Base-by-base conservation (phyloP, 2,329 filamentous ascomycete genomes). In the Chaetomiaceae sp. region DNA sequence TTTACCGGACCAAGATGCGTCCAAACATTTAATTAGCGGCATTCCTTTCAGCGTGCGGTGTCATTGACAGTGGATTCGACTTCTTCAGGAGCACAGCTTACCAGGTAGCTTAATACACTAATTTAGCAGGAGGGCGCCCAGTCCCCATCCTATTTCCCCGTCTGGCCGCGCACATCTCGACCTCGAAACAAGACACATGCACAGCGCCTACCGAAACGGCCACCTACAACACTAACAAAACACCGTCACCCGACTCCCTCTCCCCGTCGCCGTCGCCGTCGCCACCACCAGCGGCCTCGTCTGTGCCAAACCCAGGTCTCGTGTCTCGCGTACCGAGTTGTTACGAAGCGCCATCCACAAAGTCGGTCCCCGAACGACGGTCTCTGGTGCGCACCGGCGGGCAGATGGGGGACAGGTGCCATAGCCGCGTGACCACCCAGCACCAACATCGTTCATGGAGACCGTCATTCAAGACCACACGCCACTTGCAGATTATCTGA, bases 401-500 rank as follows among this genome's bases (percentile, higher is more conserved):
- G 57, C 61, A 59, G 61, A 63, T 62, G 61, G 61, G 58, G 55
- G 54, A 58, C 55, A 47, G 54, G 55, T 56, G 53, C 48, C 49
- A 50, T 58, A 25, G 48, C 55, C 57, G 51, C 53, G 55, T 58
- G 36, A 54, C 53, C 44, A 29, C 47, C 43, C 41, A 40, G 29
- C 44, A 50, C 33, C 43, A 50, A n/a, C 48, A 29, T 42, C 50
- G 55, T 60, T 60, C 57, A 94, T 96, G 91, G 91, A 96, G 80
- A 84, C 87, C 66, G 79, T 96, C 64, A 83, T 96, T 63, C 88
- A 87, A 73, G 83, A 94, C 73, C 85, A 90, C 73, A 88, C 89
- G 68, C 91, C 91, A 64, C 79, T 96, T 72, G 90, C 90, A 67
- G 84, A 88, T 66, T 94, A 94, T 74, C 83, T 96, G 63, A 86